phyloP scores from a whole-genome alignment of 352 stramenopile genomes.

The Phytophthora kernoviae region DNA sequence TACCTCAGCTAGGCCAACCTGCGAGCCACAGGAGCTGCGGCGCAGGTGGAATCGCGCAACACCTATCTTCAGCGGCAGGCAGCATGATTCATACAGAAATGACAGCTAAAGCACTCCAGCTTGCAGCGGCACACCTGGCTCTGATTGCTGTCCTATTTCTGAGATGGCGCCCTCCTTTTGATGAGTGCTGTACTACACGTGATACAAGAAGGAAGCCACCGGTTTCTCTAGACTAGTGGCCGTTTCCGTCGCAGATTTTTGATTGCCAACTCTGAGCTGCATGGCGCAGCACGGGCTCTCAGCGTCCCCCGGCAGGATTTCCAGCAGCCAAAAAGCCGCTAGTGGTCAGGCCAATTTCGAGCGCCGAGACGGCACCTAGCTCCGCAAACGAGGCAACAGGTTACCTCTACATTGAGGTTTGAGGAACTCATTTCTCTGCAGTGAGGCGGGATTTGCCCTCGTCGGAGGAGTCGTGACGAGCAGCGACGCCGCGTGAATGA shows the following conservation, averaged over 20 bases:
- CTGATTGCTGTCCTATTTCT: constrained; percentile 4
- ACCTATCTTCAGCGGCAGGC: constrained; percentile 5
- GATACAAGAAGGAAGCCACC: background rate
- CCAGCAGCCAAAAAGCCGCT: background rate
- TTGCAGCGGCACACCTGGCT: no score
- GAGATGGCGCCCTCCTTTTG: background rate
- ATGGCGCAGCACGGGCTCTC: constrained; percentile 1
- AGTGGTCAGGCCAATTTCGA: background rate
- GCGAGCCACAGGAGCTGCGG: background rate
- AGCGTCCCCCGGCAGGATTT: no score
- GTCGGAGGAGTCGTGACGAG: background rate
- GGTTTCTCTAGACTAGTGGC: constrained; percentile 4
- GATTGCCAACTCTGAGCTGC: background rate
- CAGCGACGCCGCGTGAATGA: background rate
- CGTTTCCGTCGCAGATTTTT: constrained; percentile 18
- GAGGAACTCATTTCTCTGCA: background rate
- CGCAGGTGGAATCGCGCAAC: constrained; percentile 15
- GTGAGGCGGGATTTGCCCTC: background rate
- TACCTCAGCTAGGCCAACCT: background rate
- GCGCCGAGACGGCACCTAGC: background rate
- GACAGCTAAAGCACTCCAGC: no score
- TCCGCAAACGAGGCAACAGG: background rate
- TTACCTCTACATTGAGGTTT: background rate
- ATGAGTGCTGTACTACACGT: no score
- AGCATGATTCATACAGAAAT: constrained; percentile 19